Evolutionary conservation across 495 filamentous ascomycete species (phyloP), one percentile per base, ranked within the genome.

Genomic region (Rhizodiscina lignyota): DNA sequence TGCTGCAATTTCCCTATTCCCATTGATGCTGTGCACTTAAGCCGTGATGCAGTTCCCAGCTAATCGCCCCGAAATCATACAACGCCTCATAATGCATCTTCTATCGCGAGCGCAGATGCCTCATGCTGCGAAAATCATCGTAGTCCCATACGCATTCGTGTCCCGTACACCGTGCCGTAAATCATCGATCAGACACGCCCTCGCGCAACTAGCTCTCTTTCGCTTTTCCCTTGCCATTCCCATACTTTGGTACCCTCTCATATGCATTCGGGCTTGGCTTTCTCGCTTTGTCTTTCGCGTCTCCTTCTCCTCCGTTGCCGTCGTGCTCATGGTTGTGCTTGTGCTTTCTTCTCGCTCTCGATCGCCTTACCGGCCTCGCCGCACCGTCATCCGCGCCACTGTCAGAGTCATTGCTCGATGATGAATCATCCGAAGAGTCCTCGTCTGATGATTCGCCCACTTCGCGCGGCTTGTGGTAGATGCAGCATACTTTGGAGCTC

Each of bases 401-500:
- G 30, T 60, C 56, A 17, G 66, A 71, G 12, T 54, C 56, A 13
- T 45, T 42, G 5, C n/a, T n/a, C n/a, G n/a, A n/a, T n/a, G 67
- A 70, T 29, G 66, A 73, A 19, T 72, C 74, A 33, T 66, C 65
- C 10, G 76, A 66, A 27, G 74, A 75, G 18, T 74, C 78, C 45
- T 85, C 79, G 38, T 77, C 78, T 41, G 74, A 83, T 12, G 83
- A 92, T 54, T 94, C 89, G 54, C 78, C 89, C 5, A 85, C 71
- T 27, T 67, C 71, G 35, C 74, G 77, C 2, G 82, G 72, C 40
- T 80, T 79, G 61, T 92, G 85, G 62, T 94, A 99, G 52, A 96
- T 96, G 55, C 89, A 99, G 68, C 89, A 99, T 17, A 96, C 91
- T 77, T 99, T 99, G 0, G 79, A 87, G 29, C 70, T 81, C 61